Evolutionary conservation across 352 stramenopile species (phyloP).

Genomic region (Globisporangium canariense): DNA sequence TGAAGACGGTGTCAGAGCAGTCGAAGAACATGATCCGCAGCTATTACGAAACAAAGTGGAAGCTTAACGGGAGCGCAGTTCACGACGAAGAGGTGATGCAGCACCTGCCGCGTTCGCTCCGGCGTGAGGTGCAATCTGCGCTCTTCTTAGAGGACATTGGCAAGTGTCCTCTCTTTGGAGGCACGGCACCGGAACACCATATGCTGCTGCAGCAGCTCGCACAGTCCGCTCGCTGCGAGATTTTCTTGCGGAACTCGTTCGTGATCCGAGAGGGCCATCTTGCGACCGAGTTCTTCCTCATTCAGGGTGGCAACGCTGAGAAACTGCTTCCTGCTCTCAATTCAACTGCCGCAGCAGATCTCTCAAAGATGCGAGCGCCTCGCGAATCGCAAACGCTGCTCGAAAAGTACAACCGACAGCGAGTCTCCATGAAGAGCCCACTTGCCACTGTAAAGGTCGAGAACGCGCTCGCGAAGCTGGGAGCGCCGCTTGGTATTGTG

Average conservation of each 20-base stretch:
- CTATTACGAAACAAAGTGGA: constrained; percentile 76
- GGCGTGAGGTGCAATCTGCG: constrained; percentile 23
- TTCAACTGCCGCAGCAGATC: constrained; percentile 1
- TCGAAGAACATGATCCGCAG: constrained; percentile 53
- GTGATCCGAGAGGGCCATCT: constrained; percentile 53
- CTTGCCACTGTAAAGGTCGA: background rate
- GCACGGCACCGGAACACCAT: constrained; percentile 3
- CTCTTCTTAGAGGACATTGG: constrained; percentile 39
- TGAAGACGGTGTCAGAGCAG: constrained; percentile 34
- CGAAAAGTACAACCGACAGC: background rate
- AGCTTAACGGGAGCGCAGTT: constrained; percentile 57
- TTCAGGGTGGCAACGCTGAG: constrained; percentile 59
- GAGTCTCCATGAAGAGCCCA: background rate
- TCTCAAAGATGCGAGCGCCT: background rate
- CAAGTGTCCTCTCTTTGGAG: constrained; percentile 29
- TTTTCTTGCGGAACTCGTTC: constrained; percentile 56
- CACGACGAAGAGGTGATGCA: constrained; percentile 44
- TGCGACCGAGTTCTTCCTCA: constrained; percentile 67
- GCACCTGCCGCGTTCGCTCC: constrained; percentile 49
- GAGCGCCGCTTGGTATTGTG: background rate
- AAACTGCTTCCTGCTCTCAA: constrained; percentile 37
- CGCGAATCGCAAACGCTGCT: background rate
- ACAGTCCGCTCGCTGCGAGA: constrained; percentile 39
- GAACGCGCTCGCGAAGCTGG: background rate
- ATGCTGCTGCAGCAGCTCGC: constrained; percentile 31